Base-by-base conservation (phyloP, 2,329 filamentous ascomycete species). In the Bipolaris gigantea region DNA sequence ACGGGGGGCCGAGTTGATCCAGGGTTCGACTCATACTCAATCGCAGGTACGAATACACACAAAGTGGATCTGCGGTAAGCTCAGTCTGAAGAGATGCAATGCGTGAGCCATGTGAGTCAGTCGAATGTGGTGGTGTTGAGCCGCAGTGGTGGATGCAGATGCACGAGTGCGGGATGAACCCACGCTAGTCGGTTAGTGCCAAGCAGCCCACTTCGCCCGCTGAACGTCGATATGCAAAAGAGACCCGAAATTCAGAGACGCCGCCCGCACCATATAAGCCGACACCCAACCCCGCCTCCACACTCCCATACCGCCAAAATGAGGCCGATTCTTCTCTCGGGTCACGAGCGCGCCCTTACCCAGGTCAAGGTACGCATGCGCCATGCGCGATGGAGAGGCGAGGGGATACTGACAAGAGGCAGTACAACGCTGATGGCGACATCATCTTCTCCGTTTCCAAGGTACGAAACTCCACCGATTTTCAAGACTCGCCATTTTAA, bases 311-410 rank as follows among this genome's bases (percentile, higher is more conserved):
- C 43, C 49, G 56, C 56, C 63, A 69, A 60, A 40, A 99, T 99
- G 94, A 91, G 94, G 82, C 94, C 94, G 74, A 95, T 97, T 78
- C 83, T 99, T 70, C 85, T 99, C 72, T 88, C 91, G 76, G 94
- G 94, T 79, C 94, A 99, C 86, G 92, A 96, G 84, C 89, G 92
- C 82, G 90, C 92, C 79, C 85, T 96, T 79, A 96, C 91, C 75
- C 92, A 97, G 79, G 93, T 97, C 78, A 90, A 87, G 52, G 52
- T 51, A 51, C 21, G 48, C 42, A 40, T 45, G 41, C 48, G 48
- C 48, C n/a, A 36, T 10, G 21, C 41, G 33, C 21, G 35, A 25
- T 32, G 25, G 36, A n/a, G 13, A 18, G 48, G 21, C 32, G 21
- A 13, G 23, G 19, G 18, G 35, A 55, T 15, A 36, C 42, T 55